Conservation (phyloP, 805 yeast genomes). For the Saturnispora mendoncae region DNA sequence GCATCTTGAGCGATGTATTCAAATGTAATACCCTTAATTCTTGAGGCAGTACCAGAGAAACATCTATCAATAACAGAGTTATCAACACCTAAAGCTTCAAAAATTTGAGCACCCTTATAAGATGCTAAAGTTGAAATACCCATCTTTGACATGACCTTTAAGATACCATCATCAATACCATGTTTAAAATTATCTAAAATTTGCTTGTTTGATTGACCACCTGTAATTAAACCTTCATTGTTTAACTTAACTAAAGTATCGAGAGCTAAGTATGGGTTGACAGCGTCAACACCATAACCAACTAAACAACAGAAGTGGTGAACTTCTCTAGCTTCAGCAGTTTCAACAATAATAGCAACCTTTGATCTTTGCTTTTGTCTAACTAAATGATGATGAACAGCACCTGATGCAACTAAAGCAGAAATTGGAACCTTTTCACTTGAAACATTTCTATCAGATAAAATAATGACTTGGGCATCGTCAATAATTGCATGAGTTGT, state of each 20-base stretch:
- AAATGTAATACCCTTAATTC: conserved; percentile 92
- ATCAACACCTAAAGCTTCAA: conserved; percentile 94
- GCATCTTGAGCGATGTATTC: conserved; percentile 97
- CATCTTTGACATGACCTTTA: conserved; percentile 98
- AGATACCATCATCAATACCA: conserved; percentile 82
- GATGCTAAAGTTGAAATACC: conserved; percentile 97
- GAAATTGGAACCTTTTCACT: conserved; percentile 69
- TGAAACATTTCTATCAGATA: conserved; percentile 61
- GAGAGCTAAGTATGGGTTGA: conserved; percentile 88
- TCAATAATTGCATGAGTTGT: conserved; percentile 80
- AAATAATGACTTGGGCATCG: conserved; percentile 62
- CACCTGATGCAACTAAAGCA: conserved; percentile 88
- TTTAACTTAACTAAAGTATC: conserved; percentile 83
- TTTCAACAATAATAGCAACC: conserved; percentile 84
- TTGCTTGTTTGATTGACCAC: conserved; percentile 44
- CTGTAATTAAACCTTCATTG: conserved; percentile 62
- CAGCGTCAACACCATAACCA: conserved; percentile 96
- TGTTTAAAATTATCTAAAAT: conserved; percentile 72
- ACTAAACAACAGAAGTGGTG: conserved; percentile 91
- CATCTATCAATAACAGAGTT: conserved; percentile 92
- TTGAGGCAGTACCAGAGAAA: conserved; percentile 94
- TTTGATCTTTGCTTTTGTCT: conserved; percentile 93
- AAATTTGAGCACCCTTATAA: conserved; percentile 98
- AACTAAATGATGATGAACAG: conserved; percentile 93
- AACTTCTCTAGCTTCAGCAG: conserved; percentile 96